Conservation (phyloP, 495 filamentous ascomycete genomes). For the Neurospora sp. region DNA sequence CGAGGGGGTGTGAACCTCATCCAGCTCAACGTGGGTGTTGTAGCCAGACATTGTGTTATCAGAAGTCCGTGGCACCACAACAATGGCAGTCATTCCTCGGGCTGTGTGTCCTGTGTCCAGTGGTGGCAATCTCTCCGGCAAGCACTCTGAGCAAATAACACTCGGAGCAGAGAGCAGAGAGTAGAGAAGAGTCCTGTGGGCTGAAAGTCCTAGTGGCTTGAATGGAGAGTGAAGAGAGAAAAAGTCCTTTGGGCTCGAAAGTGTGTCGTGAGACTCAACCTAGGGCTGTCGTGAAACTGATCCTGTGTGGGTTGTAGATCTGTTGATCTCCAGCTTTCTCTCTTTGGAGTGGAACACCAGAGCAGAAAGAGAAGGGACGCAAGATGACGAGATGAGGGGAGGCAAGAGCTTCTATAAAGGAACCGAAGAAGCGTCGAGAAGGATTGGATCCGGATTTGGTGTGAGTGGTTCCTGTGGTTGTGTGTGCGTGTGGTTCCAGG, state of each 20-base stretch:
- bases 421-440: not conserved
- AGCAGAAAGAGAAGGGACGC: not conserved
- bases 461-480: not conserved
- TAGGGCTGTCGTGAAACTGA: constrained; percentile 4
- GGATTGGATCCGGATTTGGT: not conserved
- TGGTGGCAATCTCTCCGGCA: constrained; percentile 4
- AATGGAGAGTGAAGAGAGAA: not conserved
- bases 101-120: not conserved
- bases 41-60: constrained; percentile 36
- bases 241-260: not conserved
- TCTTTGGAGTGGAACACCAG: not conserved
- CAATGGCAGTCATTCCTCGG: constrained; percentile 33
- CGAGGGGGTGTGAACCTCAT: constrained; percentile 44
- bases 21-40: constrained; percentile 35
- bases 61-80: constrained; percentile 29
- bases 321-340: not conserved
- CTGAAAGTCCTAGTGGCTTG: constrained; percentile 1
- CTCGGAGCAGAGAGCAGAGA: constrained; percentile 10
- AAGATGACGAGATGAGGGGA: not conserved
- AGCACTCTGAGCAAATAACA: constrained; percentile 8
- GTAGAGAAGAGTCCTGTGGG: constrained; percentile 14
- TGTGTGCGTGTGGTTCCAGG: not conserved
- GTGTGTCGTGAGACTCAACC: constrained; percentile 1
- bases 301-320: constrained; percentile 1
- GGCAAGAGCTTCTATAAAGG: not conserved